Percentiles rank a stretch among this genome's conserved stretches.
These are phyloP conservation scores for Cladophialophora psammophila DNA, from an alignment of 2,329 filamentous ascomycete species.

Conservation along the genomic window DNA sequence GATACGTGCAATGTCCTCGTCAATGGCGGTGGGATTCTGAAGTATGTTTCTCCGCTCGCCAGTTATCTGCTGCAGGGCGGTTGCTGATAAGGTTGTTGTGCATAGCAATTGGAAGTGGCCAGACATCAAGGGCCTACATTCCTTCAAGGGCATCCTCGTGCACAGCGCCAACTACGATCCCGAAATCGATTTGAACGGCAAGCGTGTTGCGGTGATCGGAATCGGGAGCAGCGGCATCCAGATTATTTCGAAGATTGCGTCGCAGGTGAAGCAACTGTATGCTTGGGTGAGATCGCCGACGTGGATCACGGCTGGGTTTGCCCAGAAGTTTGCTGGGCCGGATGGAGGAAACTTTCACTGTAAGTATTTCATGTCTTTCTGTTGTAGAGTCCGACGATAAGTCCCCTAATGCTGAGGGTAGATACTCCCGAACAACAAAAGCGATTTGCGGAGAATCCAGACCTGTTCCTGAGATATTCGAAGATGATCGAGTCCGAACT, in stretches of 20 bases:
- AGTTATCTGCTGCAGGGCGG: slow-evolving; percentile 34
- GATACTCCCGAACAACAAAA: slow-evolving; percentile 36
- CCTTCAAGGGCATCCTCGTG: slow-evolving; percentile 47
- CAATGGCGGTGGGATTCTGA: slow-evolving; percentile 47
- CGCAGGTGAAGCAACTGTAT: slow-evolving; percentile 44
- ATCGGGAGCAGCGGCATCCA: slow-evolving; percentile 42
- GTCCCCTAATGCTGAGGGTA: slow-evolving; percentile 15
- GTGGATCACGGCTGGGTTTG: slow-evolving; percentile 42
- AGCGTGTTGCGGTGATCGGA: slow-evolving; percentile 42
- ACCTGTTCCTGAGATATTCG: slow-evolving; percentile 50
- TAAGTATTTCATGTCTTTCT: slow-evolving; percentile 5
- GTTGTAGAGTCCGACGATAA: background rate
- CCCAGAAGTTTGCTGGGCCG: slow-evolving; percentile 39
- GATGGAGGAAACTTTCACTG: slow-evolving; percentile 38
- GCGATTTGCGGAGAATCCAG: slow-evolving; percentile 28
- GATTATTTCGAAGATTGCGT: slow-evolving; percentile 49
- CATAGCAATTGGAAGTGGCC: slow-evolving; percentile 48
- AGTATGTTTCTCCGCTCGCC: slow-evolving; percentile 42
- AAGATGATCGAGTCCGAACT: slow-evolving; percentile 59
- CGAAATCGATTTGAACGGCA: slow-evolving; percentile 41
- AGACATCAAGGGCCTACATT: slow-evolving; percentile 46
- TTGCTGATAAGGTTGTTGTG: slow-evolving; percentile 41
- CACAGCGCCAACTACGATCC: slow-evolving; percentile 46
- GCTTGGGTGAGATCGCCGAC: slow-evolving; percentile 45
- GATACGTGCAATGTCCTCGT: slow-evolving; percentile 43